phyloP scores from a whole-genome alignment of 306 rosid genomes.

The Argentina anserina region DNA sequence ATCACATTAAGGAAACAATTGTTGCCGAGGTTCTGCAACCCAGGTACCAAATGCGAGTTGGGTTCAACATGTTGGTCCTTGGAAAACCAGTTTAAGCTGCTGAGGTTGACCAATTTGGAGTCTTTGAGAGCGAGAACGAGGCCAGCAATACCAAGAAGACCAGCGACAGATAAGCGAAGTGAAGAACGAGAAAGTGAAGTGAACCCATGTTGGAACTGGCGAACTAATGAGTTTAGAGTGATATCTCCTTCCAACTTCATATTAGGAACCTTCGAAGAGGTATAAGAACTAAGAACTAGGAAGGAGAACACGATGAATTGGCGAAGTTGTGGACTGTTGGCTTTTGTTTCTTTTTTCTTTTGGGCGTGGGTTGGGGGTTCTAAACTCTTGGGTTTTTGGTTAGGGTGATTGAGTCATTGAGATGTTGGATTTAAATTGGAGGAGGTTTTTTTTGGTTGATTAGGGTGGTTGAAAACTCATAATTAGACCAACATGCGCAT shows the following conservation, averaged over 20 bases:
- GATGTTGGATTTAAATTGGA: too few relatives aligned
- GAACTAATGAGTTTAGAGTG: constrained; percentile 25
- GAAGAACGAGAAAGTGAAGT: constrained; percentile 22
- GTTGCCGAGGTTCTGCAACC: constrained; percentile 73
- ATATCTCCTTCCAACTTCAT: constrained; percentile 31
- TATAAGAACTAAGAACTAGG: too few relatives aligned
- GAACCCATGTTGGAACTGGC: constrained; percentile 30
- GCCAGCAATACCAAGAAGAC: constrained; percentile 46
- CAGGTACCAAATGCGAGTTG: constrained; percentile 46
- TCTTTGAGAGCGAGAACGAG: constrained; percentile 39
- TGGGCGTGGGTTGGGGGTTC: too few relatives aligned
- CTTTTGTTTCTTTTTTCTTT: too few relatives aligned
- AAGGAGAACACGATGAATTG: too few relatives aligned
- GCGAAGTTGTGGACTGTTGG: too few relatives aligned
- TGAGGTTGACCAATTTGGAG: constrained; percentile 31
- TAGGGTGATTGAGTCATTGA: too few relatives aligned
- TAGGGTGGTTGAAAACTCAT: too few relatives aligned
- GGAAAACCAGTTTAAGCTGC: constrained; percentile 34
- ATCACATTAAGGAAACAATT: constrained; percentile 86
- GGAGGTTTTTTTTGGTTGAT: too few relatives aligned
- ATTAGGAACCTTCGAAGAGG: neutral
- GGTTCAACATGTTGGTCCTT: constrained; percentile 8
- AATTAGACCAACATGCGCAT: too few relatives aligned
- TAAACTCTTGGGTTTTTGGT: too few relatives aligned
- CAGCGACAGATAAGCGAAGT: constrained; percentile 38